Percentiles rank a stretch among this genome's conserved stretches.
Conservation (phyloP, 192 early-diverging fungal genomes). For the Diversispora eburnea region DNA sequence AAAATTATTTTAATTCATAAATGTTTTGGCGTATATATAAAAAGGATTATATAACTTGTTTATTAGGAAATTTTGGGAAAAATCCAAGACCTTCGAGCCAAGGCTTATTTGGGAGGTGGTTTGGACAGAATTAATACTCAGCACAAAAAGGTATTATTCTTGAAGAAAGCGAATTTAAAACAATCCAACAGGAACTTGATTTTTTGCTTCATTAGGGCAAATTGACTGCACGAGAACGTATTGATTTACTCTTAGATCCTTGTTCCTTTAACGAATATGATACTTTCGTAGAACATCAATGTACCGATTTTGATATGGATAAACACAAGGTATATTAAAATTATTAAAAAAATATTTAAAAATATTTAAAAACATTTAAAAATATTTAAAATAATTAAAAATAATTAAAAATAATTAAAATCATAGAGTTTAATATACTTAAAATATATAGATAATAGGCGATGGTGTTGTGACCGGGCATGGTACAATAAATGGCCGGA, state of each 20-base stretch:
- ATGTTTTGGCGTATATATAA: neutral
- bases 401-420: no score
- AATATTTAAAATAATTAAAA: no score
- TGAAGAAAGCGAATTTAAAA: neutral
- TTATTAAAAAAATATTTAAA: neutral
- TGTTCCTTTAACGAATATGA: slow-evolving; percentile 89
- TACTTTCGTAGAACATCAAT: slow-evolving; percentile 92
- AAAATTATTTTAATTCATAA: slow-evolving; percentile 41
- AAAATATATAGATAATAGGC: slow-evolving; percentile 65
- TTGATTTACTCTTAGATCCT: slow-evolving; percentile 79
- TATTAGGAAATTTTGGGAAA: slow-evolving; percentile 39
- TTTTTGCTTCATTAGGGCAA: slow-evolving; percentile 56
- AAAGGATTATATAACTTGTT: neutral
- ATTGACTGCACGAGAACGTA: slow-evolving; percentile 88
- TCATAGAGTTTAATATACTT: neutral
- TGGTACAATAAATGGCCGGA: slow-evolving; percentile 88
- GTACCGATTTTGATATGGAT: slow-evolving; percentile 87
- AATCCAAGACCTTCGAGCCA: slow-evolving; percentile 67
- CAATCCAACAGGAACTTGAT: neutral
- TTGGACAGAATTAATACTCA: slow-evolving; percentile 74
- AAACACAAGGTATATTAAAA: slow-evolving; percentile 48
- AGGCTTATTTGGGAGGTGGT: slow-evolving; percentile 77
- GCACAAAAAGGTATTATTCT: slow-evolving; percentile 67
- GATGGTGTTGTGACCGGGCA: slow-evolving; percentile 96
- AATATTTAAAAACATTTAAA: no score